Evolutionary conservation across 495 filamentous ascomycete genomes (phyloP).

Genomic region (Parmelia sp.): DNA sequence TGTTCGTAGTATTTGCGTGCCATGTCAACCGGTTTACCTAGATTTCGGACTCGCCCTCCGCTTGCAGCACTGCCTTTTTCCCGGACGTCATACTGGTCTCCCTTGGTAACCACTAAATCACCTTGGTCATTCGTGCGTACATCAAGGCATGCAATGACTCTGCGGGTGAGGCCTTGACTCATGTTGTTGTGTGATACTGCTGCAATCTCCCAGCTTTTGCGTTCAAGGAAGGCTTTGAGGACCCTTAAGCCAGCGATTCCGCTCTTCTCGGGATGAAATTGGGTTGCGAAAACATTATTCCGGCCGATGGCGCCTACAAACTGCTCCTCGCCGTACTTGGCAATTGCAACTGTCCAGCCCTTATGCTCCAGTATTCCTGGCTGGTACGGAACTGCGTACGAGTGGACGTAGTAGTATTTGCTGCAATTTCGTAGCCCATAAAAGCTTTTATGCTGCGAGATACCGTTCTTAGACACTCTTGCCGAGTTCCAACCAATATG

Average conservation of each 20-base stretch:
- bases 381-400: conserved; percentile 75
- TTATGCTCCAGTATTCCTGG: conserved; percentile 63
- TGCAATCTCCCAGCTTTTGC: conserved; percentile 43
- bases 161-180: conserved; percentile 67
- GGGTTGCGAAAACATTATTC: conserved; percentile 80
- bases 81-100: conserved; percentile 99
- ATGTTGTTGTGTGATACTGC: conserved; percentile 21
- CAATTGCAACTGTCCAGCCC: conserved; percentile 86
- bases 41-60: conserved; percentile 76
- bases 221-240: conserved; percentile 76
- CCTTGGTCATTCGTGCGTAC: conserved; percentile 94
- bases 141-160: conserved; percentile 93
- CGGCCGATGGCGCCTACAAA: conserved; percentile 88
- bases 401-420: conserved; percentile 99
- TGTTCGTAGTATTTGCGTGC: conserved; percentile 92
- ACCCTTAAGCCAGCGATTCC: conserved; percentile 80
- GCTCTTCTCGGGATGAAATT: conserved; percentile 98
- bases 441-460: conserved; percentile 47
- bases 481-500: conserved; percentile 99
- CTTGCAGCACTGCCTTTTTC: conserved; percentile 59
- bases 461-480: conserved; percentile 43
- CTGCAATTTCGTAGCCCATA: conserved; percentile 71
- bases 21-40: conserved; percentile 95
- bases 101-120: conserved; percentile 95
- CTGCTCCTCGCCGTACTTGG: conserved; percentile 76